Conservation (phyloP, 1,284 basidiomycete species). For the Irpex rosettiformis region DNA sequence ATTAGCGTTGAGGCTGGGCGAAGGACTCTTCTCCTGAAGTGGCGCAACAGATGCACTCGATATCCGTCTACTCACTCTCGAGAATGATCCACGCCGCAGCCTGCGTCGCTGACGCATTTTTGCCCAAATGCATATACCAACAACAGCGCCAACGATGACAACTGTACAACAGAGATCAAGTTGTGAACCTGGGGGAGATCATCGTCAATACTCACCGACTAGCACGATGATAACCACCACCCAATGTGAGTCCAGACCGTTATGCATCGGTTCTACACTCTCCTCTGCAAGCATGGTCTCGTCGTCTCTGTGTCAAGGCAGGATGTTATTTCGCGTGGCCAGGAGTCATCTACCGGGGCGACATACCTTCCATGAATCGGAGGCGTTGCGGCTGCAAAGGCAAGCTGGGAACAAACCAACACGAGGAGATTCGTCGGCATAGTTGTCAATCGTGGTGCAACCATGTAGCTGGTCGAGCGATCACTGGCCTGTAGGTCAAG, state of each 20-base stretch:
- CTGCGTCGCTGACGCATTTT: slow-evolving; percentile 9
- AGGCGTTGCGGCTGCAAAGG: not conserved
- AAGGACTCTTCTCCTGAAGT: not conserved
- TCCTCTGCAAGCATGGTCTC: not conserved
- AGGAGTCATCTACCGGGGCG: not conserved
- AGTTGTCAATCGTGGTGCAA: not conserved
- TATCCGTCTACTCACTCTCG: not conserved
- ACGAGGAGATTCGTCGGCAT: not conserved
- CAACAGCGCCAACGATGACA: slow-evolving; percentile 6
- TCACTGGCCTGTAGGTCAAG: too few species aligned
- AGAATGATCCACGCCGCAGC: not conserved
- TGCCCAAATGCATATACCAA: slow-evolving; percentile 8
- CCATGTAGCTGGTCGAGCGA: too few species aligned
- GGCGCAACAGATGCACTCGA: not conserved
- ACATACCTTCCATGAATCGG: not conserved
- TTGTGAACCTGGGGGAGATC: not conserved
- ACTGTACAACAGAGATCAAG: not conserved
- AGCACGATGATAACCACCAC: slow-evolving; percentile 7
- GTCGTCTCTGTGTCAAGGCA: not conserved
- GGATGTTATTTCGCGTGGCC: not conserved
- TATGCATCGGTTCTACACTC: not conserved
- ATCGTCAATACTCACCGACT: slow-evolving; percentile 5
- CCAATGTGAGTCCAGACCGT: slow-evolving; percentile 6
- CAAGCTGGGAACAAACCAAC: not conserved
- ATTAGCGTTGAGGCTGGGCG: not conserved